Evolutionary conservation across 129 eudicot genomes (phyloP).

Genomic region (Scalesia atractyloides): DNA sequence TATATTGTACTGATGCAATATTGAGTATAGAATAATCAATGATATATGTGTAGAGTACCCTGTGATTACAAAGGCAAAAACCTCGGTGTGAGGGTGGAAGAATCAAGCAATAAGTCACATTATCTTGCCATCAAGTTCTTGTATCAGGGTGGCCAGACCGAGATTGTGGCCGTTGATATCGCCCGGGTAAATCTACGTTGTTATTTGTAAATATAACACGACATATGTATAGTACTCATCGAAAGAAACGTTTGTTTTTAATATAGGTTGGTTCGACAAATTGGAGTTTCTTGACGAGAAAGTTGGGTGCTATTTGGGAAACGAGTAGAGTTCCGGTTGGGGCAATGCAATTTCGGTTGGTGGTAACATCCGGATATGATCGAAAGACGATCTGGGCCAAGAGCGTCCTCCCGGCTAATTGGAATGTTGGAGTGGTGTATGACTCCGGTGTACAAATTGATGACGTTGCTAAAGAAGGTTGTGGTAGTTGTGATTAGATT

Average conservation of each 20-base stretch:
- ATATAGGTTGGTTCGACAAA: slow-evolving; percentile 56
- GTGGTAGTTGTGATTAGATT: slow-evolving; percentile 57
- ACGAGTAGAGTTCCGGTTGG: slow-evolving; percentile 65
- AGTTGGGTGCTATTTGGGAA: slow-evolving; percentile 85
- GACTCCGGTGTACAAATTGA: slow-evolving; percentile 75
- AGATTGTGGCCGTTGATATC: slow-evolving; percentile 61
- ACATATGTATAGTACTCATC: neutral
- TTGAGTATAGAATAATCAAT: neutral
- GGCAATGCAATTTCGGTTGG: slow-evolving; percentile 59
- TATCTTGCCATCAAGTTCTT: slow-evolving; percentile 67
- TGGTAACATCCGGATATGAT: slow-evolving; percentile 68
- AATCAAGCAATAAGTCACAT: slow-evolving; percentile 63
- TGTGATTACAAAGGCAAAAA: slow-evolving; percentile 71
- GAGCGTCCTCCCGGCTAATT: slow-evolving; percentile 61
- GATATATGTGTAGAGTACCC: slow-evolving; percentile 51
- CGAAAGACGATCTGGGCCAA: slow-evolving; percentile 58
- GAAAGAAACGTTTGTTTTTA: slow-evolving; percentile 15
- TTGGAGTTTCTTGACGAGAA: slow-evolving; percentile 60
- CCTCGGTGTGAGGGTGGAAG: slow-evolving; percentile 76
- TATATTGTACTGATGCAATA: no score
- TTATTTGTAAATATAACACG: neutral
- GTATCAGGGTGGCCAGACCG: slow-evolving; percentile 94
- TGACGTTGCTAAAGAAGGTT: slow-evolving; percentile 70
- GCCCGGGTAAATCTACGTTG: slow-evolving; percentile 48
- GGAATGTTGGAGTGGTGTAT: slow-evolving; percentile 63